Evolutionary conservation across 2,329 filamentous ascomycete genomes (phyloP).

Genomic region (Aplosporella prunicola): DNA sequence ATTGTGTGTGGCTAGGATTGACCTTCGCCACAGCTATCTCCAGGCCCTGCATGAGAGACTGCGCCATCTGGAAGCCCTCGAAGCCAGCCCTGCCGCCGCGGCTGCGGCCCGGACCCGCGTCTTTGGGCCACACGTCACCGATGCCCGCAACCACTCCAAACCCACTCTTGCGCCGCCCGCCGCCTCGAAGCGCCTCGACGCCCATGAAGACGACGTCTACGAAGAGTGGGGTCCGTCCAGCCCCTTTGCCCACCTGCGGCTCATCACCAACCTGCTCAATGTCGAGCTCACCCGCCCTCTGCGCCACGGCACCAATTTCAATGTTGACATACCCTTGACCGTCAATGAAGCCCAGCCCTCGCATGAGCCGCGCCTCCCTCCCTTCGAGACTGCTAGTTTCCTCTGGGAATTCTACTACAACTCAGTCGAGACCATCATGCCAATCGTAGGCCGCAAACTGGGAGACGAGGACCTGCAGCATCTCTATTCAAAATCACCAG

Average conservation of each 20-base stretch:
- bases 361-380: slow-evolving; percentile 1
- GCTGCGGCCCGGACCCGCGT: background rate
- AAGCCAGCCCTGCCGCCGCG: background rate
- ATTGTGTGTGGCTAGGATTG: background rate
- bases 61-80: slow-evolving; percentile 7
- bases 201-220: background rate
- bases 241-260: slow-evolving; percentile 6
- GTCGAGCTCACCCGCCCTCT: slow-evolving; percentile 7
- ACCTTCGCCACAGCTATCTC: slow-evolving; percentile 4
- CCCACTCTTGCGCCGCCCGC: too few relatives aligned
- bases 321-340: slow-evolving; percentile 6
- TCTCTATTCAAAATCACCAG: slow-evolving; percentile 2
- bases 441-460: slow-evolving; percentile 3
- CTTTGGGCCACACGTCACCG: background rate
- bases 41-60: slow-evolving; percentile 8
- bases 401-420: slow-evolving; percentile 10
- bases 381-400: slow-evolving; percentile 4
- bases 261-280: slow-evolving; percentile 7
- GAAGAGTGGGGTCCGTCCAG: slow-evolving; percentile 9
- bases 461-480: slow-evolving; percentile 7
- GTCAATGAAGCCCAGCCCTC: background rate
- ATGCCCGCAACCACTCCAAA: background rate
- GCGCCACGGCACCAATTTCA: slow-evolving; percentile 3
- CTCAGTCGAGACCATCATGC: slow-evolving; percentile 5
- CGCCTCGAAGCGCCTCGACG: background rate